These are phyloP conservation scores for Phytophthora colocasiae DNA, from an alignment of 352 stramenopile species.

Conservation along the genomic window DNA sequence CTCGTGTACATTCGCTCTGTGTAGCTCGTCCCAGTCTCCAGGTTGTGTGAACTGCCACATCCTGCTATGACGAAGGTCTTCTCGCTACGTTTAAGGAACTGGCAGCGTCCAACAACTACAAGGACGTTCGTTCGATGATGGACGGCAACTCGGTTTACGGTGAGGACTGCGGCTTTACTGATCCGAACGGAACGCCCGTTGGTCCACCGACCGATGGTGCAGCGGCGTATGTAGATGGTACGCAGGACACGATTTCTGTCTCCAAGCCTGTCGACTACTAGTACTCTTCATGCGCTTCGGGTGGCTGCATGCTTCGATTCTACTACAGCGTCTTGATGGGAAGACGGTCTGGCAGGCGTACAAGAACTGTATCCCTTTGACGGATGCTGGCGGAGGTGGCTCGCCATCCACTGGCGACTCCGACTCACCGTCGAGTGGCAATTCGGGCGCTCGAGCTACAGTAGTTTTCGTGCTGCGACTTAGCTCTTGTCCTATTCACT, in stretches of 20 bases:
- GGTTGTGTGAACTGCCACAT: too few relatives aligned
- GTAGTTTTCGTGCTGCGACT: too few relatives aligned
- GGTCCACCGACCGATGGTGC: slow-evolving; percentile 28
- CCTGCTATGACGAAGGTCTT: slow-evolving; percentile 25
- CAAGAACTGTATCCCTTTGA: slow-evolving; percentile 46
- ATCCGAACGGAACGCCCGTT: slow-evolving; percentile 26
- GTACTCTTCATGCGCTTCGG: slow-evolving; percentile 38
- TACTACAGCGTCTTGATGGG: slow-evolving; percentile 33
- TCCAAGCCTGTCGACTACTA: slow-evolving; percentile 43
- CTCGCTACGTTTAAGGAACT: slow-evolving; percentile 35
- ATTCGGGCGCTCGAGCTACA: not conserved
- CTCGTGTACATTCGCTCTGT: too few relatives aligned
- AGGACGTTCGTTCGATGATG: slow-evolving; percentile 38
- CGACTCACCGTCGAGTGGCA: not conserved
- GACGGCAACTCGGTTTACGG: slow-evolving; percentile 37
- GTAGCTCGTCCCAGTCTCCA: too few relatives aligned
- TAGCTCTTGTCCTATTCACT: too few relatives aligned
- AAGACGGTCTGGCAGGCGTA: slow-evolving; percentile 42
- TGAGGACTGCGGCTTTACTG: slow-evolving; percentile 36
- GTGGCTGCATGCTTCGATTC: slow-evolving; percentile 41
- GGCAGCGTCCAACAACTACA: slow-evolving; percentile 21
- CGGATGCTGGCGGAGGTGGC: slow-evolving; percentile 5
- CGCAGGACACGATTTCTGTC: slow-evolving; percentile 29
- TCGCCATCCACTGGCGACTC: slow-evolving; percentile 9
- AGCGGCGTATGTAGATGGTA: slow-evolving; percentile 33